Base-by-base conservation (phyloP, 2,329 filamentous ascomycete species). In the Alternaria longipes region DNA sequence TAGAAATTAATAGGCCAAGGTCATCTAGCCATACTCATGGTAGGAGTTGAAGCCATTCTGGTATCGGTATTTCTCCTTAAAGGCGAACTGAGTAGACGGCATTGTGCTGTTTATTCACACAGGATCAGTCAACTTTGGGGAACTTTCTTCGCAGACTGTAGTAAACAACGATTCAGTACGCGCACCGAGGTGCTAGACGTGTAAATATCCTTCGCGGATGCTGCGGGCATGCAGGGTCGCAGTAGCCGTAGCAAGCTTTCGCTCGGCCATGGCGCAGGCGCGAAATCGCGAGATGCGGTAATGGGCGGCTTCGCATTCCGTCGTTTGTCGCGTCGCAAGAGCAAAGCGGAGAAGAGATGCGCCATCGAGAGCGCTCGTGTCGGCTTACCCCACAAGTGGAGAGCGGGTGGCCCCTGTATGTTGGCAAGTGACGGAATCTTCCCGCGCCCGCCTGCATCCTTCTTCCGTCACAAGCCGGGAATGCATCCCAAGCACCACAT, bases 41-140 rank as follows among this genome's bases (percentile, higher is more conserved):
- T 94, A 90, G 49, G 85, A 88, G 78, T 86, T 86, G 82, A 95
- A 94, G 77, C 92, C 92, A 82, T 89, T 91, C 73, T 89, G 89
- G 79, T 95, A 95, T 60, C 82, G 84, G 82, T 95, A 95, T 67
- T 87, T 89, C 75, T 91, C 89, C 40, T 85, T 82, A 60, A 85
- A 83, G 49, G 78, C 82, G 81, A 91, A 91, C 16, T 85, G 79
- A 32, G 88, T 90, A 72, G 85, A 83, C 66, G 89, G 89, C 89
- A 91, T 91, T 42, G 64, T 79, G 76, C 51, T 66, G 59, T 71
- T 66, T n/a, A 57, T 66, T 57, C 70, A 20, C 4, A 44, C 8
- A 32, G 12, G 38, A 34, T 74, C 72, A 53, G 62, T 55, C 62
- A 71, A 72, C 56, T 73, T 59, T 47, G 71, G 69, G 20, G 75